Evolutionary conservation across 2,329 filamentous ascomycete genomes (phyloP).

Genomic region (Zasmidium angulare): DNA sequence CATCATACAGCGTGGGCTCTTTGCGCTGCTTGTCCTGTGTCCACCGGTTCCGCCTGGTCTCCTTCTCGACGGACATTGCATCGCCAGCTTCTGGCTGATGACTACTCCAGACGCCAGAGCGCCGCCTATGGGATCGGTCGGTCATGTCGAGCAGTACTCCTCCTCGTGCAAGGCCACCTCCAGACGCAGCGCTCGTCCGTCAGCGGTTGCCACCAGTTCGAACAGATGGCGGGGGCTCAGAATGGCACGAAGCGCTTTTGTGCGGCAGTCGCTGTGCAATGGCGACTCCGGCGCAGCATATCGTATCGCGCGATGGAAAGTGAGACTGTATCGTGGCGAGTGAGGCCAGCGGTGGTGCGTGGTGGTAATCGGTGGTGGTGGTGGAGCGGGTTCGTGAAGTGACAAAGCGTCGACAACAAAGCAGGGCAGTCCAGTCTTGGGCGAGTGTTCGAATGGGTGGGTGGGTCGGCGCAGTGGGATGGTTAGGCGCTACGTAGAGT

Average conservation of each 20-base stretch:
- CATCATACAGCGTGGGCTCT: constrained; percentile 34
- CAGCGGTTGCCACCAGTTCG: background rate
- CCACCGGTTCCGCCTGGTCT: constrained; percentile 17
- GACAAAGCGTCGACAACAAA: background rate
- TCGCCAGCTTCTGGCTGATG: constrained; percentile 8
- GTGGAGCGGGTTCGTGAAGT: background rate
- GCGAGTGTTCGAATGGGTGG: no score
- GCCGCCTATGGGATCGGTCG: constrained; percentile 18
- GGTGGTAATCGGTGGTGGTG: background rate
- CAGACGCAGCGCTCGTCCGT: background rate
- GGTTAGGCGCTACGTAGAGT: no score
- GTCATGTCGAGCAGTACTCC: constrained; percentile 8
- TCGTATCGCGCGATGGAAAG: background rate
- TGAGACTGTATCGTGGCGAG: background rate
- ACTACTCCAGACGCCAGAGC: constrained; percentile 22
- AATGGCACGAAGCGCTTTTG: constrained; percentile 1
- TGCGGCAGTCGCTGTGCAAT: constrained; percentile 6
- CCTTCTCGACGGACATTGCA: constrained; percentile 14
- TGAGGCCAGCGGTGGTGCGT: background rate
- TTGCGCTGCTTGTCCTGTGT: constrained; percentile 25
- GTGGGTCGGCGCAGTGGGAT: no score
- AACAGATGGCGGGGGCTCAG: background rate
- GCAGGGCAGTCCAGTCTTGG: background rate
- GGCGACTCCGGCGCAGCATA: constrained; percentile 6
- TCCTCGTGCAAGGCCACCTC: background rate